Conservation (phyloP, 176 grass and related monocot genomes). For the Tillandsia fasciculata region DNA sequence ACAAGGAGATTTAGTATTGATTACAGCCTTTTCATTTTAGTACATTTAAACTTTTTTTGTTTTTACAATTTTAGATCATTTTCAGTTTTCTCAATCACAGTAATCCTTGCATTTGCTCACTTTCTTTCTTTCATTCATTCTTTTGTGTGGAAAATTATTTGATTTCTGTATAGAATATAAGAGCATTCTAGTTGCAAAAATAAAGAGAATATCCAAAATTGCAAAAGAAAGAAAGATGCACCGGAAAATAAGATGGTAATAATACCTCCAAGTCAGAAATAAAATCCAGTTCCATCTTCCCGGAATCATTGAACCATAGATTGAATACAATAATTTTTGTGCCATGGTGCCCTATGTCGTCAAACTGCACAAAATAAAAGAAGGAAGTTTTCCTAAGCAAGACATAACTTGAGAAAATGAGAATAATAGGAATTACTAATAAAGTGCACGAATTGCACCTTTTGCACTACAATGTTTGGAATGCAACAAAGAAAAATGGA, state of each 20-base stretch:
- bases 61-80: too few species aligned
- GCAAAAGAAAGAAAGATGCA: not conserved
- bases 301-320: slow-evolving; percentile 55
- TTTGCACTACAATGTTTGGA: not conserved
- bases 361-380: slow-evolving; percentile 40
- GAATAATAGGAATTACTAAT: not conserved
- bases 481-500: not conserved
- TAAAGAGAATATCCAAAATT: not conserved
- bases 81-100: too few species aligned
- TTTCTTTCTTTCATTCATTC: too few species aligned
- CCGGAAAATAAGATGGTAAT: not conserved
- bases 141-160: too few species aligned
- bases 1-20: too few species aligned
- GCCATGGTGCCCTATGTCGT: slow-evolving; percentile 60
- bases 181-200: not conserved
- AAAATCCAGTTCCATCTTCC: slow-evolving; percentile 75
- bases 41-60: too few species aligned
- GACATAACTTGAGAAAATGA: not conserved
- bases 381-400: not conserved
- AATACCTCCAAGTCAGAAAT: slow-evolving; percentile 34
- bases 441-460: not conserved
- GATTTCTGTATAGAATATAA: too few species aligned
- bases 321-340: slow-evolving; percentile 85
- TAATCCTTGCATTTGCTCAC: too few species aligned
- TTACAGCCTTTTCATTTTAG: too few species aligned